These are phyloP conservation scores for Ogataea degrootiae DNA, from an alignment of 805 yeast genomes.

Conservation along the genomic window DNA sequence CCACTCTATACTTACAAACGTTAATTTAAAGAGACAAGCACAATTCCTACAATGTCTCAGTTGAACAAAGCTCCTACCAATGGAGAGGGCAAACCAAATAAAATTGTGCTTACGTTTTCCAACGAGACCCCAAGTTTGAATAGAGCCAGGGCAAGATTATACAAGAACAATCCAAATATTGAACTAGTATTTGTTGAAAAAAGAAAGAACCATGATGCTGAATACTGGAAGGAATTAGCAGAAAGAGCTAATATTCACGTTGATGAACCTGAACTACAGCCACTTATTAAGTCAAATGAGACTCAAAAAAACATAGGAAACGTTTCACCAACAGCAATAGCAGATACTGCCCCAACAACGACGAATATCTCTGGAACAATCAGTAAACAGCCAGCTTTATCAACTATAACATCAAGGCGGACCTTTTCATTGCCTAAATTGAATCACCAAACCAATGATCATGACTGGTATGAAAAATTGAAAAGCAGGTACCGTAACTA, in stretches of 20 bases:
- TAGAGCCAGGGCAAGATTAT: constrained; percentile 18
- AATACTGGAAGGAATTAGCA: constrained; percentile 27
- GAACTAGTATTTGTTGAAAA: constrained; percentile 11
- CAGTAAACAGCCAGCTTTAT: too few species aligned
- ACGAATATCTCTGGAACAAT: not conserved
- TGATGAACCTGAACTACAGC: too few species aligned
- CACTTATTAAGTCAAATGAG: too few species aligned
- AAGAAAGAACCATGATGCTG: constrained; percentile 10
- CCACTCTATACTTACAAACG: too few species aligned
- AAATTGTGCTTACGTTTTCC: constrained; percentile 8
- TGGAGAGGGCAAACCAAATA: not conserved
- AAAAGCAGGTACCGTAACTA: constrained; percentile 30
- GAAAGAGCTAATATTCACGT: constrained; percentile 26
- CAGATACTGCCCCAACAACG: not conserved
- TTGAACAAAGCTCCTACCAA: not conserved
- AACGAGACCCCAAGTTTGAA: constrained; percentile 20
- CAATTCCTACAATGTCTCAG: not conserved
- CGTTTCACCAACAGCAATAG: not conserved
- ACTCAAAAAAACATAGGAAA: not conserved
- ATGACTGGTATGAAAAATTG: constrained; percentile 32
- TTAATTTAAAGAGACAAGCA: not conserved
- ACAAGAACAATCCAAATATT: constrained; percentile 14
- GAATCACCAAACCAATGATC: constrained; percentile 9
- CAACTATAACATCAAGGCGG: too few species aligned
- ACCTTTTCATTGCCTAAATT: not conserved